Evolutionary conservation across 176 grass and related monocot species (phyloP), one percentile per base, ranked within the genome.

Genomic region (Urochloa ruziziensis): DNA sequence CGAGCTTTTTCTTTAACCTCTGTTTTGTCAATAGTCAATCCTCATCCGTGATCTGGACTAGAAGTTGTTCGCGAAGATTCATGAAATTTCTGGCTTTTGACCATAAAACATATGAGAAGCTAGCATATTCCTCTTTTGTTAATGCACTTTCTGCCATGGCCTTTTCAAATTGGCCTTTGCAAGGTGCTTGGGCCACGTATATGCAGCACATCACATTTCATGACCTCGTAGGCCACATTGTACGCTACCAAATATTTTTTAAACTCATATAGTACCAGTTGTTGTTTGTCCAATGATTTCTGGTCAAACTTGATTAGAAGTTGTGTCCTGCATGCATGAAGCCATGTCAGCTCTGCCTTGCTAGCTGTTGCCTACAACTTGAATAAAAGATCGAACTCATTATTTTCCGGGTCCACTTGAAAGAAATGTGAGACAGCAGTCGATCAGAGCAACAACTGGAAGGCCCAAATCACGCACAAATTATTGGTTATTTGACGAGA

Each of bases 91-190:
- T 21, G 36, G 15, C 29, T 36, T 75, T 71, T 74, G 62, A 67
- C 61, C 51, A 54, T 47, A 33, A 74, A 74, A 73, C 19, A 28
- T 63, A 25, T 3, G 18, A 51, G 67, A 52, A 53, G 44, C 46
- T 13, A 54, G 6, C 24, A 13, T 7, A 35, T 80, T 67, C n/a
- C 19, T 19, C 46, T 25, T 37, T 67, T 15, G 0, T 53, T 16
- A 18, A 29, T 82, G 28, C 21, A 8, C 33, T 43, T 15, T 7
- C 4, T 12, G 2, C 35, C 37, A 27, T 27, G 36, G 37, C 61
- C 28, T 82, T 60, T 59, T 49, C 61, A 75, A 52, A 62, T 70
- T 82, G 79, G 52, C 80, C 44, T 36, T 43, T 78, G 63, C 40
- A 67, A 43, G 64, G 24, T 83, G 30, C 67, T 70, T 70, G 53